Base-by-base conservation (phyloP, 2,329 filamentous ascomycete species). In the Colletotrichum paranaense region DNA sequence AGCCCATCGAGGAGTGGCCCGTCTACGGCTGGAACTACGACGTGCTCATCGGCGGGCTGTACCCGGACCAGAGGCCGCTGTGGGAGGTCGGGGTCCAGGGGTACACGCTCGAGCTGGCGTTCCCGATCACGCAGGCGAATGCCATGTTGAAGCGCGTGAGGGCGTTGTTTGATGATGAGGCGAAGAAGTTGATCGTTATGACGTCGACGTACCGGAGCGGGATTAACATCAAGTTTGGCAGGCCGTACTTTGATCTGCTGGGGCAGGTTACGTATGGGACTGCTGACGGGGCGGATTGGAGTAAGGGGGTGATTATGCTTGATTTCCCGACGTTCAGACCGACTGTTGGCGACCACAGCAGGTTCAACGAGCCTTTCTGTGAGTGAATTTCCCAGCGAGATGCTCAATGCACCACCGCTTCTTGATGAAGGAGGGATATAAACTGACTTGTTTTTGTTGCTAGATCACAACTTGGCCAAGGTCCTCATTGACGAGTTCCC, bases 1-100 rank as follows among this genome's bases (percentile, higher is more conserved):
- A 81, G 65, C 74, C 80, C n/a, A 84, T 88, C 68, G 76, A 76
- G 0, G 74, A 80, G 4, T 88, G 86, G 86, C 87, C 87, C 19
- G 86, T 88, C 30, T 87, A 87, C 74, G 87, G 87, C 12, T 88
- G 84, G 82, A 87, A 88, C 79, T 87, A 88, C 76, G 86, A 88
- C 76, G 86, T 88, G 11, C 80, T 88, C 16, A 88, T 88, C 71
- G 87, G 87, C 19, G 87, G 87, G 0, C 77, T 88, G 22, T 88
- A 88, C 76, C 85, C 82, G 8, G 84, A 83, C 66, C 85, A 87
- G 77, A 82, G 82, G 66, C 83, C 86, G 5, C 82, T 87, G 74
- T 88, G 86, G 86, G 87, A 88, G n/a, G 83, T 86, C 62, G 83
- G 81, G 30, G 81, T 88, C 53, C 84, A 82, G 56, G 86, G 85